phyloP scores from a whole-genome alignment of 2,329 filamentous ascomycete genomes.

The Triangularia setosa region DNA sequence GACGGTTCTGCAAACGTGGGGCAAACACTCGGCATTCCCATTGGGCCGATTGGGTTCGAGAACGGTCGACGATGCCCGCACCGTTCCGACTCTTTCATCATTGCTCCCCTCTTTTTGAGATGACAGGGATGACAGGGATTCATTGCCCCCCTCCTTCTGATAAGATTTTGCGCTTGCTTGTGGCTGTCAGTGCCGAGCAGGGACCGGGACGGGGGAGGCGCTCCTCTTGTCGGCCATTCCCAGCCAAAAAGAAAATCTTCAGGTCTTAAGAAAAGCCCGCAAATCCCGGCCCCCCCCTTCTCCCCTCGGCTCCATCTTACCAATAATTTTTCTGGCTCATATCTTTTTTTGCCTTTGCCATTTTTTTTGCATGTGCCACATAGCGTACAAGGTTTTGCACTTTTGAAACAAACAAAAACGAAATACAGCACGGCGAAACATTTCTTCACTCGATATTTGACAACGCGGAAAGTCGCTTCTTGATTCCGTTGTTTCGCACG shows the following conservation, averaged over 20 bases:
- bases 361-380: conserved; percentile 15
- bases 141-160: conserved; percentile 16
- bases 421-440: conserved; percentile 1
- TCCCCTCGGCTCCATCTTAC: background rate
- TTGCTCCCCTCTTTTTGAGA: conserved; percentile 2
- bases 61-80: conserved; percentile 4
- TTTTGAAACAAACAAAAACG: background rate
- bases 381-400: conserved; percentile 1
- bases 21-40: background rate
- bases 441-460: conserved; percentile 1
- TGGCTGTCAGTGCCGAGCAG: background rate
- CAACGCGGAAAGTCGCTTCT: conserved; percentile 22
- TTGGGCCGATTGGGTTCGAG: conserved; percentile 9
- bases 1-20: background rate
- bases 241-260: conserved; percentile 3
- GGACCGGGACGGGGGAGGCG: background rate
- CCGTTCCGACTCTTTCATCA: conserved; percentile 21
- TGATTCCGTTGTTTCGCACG: background rate
- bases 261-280: conserved; percentile 18
- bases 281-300: conserved; percentile 5
- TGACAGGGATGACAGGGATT: conserved; percentile 12
- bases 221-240: background rate
- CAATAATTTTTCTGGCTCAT: background rate
- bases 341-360: background rate
- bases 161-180: conserved; percentile 19